phyloP scores from a whole-genome alignment of 441 rosid genomes.

The Pelargonium myrrhifolium region DNA sequence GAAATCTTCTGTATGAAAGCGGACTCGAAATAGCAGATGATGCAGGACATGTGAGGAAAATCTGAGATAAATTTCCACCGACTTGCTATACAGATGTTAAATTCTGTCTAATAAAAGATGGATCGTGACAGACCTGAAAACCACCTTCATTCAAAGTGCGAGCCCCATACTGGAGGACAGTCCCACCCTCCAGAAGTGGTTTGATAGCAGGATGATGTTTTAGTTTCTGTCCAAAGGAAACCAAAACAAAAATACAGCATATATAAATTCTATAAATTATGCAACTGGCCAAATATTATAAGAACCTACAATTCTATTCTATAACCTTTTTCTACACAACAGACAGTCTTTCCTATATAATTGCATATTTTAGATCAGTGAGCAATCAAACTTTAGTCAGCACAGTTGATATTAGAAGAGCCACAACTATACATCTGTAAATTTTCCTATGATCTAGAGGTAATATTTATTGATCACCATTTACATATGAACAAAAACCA shows the following conservation, averaged over 20 bases:
- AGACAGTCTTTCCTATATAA: background rate
- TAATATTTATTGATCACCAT: background rate
- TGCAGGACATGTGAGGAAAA: conserved; percentile 3
- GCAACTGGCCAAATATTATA: background rate
- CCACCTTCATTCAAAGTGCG: conserved; percentile 97
- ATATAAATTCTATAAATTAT: background rate
- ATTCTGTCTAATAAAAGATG: background rate
- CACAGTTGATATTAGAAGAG: background rate
- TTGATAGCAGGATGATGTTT: conserved; percentile 91
- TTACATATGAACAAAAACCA: background rate
- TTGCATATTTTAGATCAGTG: background rate
- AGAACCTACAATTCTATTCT: background rate
- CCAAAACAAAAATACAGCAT: background rate
- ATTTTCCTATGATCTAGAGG: background rate
- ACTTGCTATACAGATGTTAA: background rate
- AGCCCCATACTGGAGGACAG: conserved; percentile 87
- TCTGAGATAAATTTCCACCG: background rate
- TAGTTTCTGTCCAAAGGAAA: conserved; percentile 49
- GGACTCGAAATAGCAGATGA: background rate
- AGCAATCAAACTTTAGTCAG: background rate
- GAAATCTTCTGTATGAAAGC: background rate
- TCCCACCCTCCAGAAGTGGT: conserved; percentile 79
- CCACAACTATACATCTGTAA: background rate
- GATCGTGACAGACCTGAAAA: conserved; percentile 58
- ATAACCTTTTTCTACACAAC: background rate